These are phyloP conservation scores for Populus tremula DNA, from an alignment of 345 rosid genomes.

Conservation along the genomic window DNA sequence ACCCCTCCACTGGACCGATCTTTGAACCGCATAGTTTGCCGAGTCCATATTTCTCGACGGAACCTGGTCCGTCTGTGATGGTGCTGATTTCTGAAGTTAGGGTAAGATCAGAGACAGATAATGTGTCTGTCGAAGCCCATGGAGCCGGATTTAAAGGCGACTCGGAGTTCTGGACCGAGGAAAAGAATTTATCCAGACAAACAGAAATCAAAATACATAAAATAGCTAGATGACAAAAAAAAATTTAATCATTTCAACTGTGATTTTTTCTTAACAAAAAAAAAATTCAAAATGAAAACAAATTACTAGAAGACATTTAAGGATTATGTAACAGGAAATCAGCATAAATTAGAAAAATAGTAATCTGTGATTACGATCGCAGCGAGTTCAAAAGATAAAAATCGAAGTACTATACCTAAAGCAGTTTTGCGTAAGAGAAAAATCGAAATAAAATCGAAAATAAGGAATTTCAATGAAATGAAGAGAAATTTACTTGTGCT, in stretches of 20 bases:
- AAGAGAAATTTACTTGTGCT: neutral
- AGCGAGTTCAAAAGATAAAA: no score
- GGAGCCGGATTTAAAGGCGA: neutral
- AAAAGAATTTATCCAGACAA: neutral
- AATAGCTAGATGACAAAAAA: neutral
- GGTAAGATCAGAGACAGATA: constrained; percentile 4
- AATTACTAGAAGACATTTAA: neutral
- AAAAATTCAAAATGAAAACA: no score
- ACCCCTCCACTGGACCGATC: no score
- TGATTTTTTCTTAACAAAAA: no score
- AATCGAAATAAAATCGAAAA: neutral
- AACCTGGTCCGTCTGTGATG: neutral
- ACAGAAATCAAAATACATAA: neutral
- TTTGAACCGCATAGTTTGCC: constrained; percentile 4
- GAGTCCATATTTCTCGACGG: constrained; percentile 6
- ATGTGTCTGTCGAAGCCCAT: constrained; percentile 13
- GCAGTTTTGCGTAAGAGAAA: neutral
- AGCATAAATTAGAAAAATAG: neutral
- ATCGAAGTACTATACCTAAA: neutral
- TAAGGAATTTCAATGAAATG: no score
- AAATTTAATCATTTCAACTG: no score
- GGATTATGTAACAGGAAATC: neutral
- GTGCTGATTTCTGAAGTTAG: constrained; percentile 15
- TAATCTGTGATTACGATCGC: no score
- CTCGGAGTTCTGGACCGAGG: constrained; percentile 14